Evolutionary conservation across 331 rosid genomes (phyloP).

Genomic region (Pyracantha coccinea): DNA sequence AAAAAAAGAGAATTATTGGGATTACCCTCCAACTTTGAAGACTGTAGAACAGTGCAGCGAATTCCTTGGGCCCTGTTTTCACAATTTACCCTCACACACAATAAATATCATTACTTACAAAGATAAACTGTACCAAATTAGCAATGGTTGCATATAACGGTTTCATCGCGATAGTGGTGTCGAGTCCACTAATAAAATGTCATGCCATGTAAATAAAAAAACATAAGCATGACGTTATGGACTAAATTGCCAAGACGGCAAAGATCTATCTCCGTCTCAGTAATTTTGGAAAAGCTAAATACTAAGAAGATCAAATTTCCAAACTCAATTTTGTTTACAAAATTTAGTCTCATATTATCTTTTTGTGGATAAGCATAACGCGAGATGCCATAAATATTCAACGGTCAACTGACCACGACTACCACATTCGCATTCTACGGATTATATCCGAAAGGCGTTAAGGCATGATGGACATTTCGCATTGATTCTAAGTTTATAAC

Average conservation of each 20-base stretch:
- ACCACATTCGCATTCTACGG: background rate
- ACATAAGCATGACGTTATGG: too few species aligned
- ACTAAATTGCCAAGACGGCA: too few species aligned
- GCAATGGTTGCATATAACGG: background rate
- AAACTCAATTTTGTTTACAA: too few species aligned
- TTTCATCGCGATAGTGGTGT: too few species aligned
- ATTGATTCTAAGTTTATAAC: background rate
- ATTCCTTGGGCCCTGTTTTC: conserved; percentile 83
- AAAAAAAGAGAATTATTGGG: background rate
- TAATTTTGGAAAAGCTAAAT: too few species aligned
- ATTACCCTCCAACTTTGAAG: conserved; percentile 96
- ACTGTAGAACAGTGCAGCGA: conserved; percentile 72
- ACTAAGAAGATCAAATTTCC: fast-evolving
- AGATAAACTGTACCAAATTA: background rate
- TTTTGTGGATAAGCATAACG: background rate
- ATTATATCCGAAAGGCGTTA: too few species aligned
- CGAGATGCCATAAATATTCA: background rate
- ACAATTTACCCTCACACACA: background rate
- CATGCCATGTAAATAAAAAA: too few species aligned
- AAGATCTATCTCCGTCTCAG: too few species aligned
- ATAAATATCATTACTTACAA: too few species aligned
- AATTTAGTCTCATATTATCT: too few species aligned
- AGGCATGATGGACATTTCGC: background rate
- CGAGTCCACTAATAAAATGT: too few species aligned
- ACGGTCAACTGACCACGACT: background rate